Base-by-base conservation (phyloP, 2,329 filamentous ascomycete genomes). In the Geosmithia flava region DNA sequence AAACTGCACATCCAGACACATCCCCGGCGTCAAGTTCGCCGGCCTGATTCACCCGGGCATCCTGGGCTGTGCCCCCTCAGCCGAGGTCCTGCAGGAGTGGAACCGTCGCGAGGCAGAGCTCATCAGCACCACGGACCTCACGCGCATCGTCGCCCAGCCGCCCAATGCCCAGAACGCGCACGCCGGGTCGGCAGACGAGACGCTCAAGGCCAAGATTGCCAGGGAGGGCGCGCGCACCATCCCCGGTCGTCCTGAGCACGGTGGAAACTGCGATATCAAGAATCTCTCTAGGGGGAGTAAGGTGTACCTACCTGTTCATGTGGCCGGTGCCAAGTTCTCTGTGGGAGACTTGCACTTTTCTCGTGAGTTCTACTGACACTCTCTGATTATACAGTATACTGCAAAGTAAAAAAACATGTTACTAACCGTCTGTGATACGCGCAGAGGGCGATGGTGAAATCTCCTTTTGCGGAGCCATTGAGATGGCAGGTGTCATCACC, bases 31-130 rank as follows among this genome's bases (percentile, higher is more conserved):
- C 42, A 83, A 87, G 42, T 95, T 95, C 61, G 80, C 89, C 0
- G 88, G 90, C 0, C 73, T 95, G 30, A 95, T 95, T 60, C 90
- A 95, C 62, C 90, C 90, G 0, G 90, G 90, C 3, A 95, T 96
- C 53, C 70, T 96, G 10, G 90, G 90, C 17, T 95, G 88, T 59
- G 90, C 90, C 0, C 90, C 90, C 0, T 91, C 86, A 0, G 69
- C 80, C 3, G 81, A 87, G 55, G 70, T 96, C 16, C 77, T 95
- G 11, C 78, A 76, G 0, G 81, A 80, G 47, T 95, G 90, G 90
- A 95, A 95, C 60, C 73, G 70, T 50, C 85, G 90, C 33, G 90
- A 96, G 64, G 82, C 68, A 13, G 85, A 91, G 53, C 74, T 96
- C 10, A 90, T 95, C 52, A 42, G 49, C 44, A 3, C 46, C 48